Base-by-base conservation (phyloP, 2,329 filamentous ascomycete species). In the Pseudopithomyces maydicus region DNA sequence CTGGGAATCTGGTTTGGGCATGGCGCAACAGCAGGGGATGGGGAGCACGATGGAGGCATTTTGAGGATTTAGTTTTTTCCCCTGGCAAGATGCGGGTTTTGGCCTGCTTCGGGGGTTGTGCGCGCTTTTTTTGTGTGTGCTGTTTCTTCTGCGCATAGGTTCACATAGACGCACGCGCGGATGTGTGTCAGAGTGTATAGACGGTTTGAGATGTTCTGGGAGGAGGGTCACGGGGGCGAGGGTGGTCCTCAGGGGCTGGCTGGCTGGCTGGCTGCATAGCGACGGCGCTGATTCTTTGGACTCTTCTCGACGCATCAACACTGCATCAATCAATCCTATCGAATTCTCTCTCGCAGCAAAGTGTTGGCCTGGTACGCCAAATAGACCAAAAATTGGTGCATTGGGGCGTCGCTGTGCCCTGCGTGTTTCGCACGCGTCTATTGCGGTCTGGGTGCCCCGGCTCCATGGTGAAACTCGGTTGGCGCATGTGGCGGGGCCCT, bases 201-300 rank as follows among this genome's bases (percentile, higher is more conserved):
- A 48, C 49, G 51, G 22, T 35, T 45, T 53, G 52, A 47, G n/a
- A 44, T 54, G 43, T 42, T 33, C 20, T 46, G 36, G 11, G 35
- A 47, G 36, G 47, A 19, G 36, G 7, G 35, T 15, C 20, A 29
- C 23, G 48, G 47, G 33, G 49, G 36, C 46, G 46, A 14, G 22
- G 19, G 38, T 39, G 32, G 29, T 55, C 36, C 42, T 46, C 43
- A 45, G 44, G 55, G 51, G 56, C 56, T n/a, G n/a, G n/a, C n/a
- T n/a, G n/a, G n/a, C n/a, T n/a, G n/a, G n/a, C n/a, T n/a, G n/a
- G n/a, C n/a, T 68, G 68, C 68, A 71, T 71, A 71, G 70, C 68
- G 69, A 66, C 63, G 70, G 68, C 69, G 69, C 66, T 64, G 65
- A 62, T 41, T 41, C 48, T 47, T 45, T 11, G 19, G 23, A 22